Conservation (phyloP, 1,284 basidiomycete species). For the Exobasidium rhododendri region DNA sequence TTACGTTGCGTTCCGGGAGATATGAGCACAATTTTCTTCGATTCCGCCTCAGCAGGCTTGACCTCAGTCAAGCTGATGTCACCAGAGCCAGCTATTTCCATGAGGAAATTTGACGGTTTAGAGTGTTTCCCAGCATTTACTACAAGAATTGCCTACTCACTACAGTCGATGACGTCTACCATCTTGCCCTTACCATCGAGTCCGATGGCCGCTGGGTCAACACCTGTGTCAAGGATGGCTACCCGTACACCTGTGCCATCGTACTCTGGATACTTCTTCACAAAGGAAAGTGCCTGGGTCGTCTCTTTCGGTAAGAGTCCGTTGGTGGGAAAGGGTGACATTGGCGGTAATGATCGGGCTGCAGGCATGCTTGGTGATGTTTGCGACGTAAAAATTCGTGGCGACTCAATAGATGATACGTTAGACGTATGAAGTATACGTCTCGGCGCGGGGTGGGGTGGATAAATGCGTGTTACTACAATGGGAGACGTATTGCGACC, state of each 20-base stretch:
- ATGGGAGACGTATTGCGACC: background rate
- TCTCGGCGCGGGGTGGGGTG: background rate
- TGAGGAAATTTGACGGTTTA: too few species aligned
- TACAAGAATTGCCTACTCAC: conserved; percentile 7
- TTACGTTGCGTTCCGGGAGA: conserved; percentile 49
- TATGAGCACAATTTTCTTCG: conserved; percentile 32
- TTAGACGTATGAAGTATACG: background rate
- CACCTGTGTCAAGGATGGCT: conserved; percentile 55
- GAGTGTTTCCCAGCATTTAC: background rate
- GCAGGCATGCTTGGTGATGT: conserved; percentile 2
- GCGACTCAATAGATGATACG: background rate
- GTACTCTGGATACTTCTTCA: conserved; percentile 49
- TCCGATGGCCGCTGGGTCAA: conserved; percentile 54
- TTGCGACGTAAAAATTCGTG: background rate
- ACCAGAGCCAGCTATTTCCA: conserved; percentile 37
- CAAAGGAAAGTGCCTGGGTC: conserved; percentile 50
- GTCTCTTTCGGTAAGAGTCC: conserved; percentile 55
- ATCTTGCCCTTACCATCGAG: conserved; percentile 51
- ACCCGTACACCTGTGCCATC: conserved; percentile 53
- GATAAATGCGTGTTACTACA: background rate
- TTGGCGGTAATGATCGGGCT: background rate
- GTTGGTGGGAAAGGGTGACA: conserved; percentile 41
- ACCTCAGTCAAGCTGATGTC: conserved; percentile 40
- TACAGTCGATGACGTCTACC: conserved; percentile 56
- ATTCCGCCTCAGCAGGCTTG: conserved; percentile 19